Evolutionary conservation across 805 yeast genomes (phyloP).

Genomic region (Suhomyces emberorum): DNA sequence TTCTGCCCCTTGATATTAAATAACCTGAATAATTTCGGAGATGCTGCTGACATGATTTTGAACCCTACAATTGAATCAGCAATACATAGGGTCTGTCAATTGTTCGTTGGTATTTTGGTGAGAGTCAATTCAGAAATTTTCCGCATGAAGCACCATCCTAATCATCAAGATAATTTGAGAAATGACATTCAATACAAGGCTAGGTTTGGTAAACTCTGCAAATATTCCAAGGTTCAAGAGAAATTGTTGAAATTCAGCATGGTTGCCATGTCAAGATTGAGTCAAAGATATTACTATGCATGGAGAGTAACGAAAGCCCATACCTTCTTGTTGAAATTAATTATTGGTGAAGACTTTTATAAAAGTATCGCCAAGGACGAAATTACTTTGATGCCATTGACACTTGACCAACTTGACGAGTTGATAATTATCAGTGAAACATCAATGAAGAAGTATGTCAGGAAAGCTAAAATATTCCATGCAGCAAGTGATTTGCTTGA

Average conservation of each 20-base stretch:
- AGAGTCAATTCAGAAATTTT: constrained; percentile 23
- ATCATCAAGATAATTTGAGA: constrained; percentile 19
- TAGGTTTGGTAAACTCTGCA: constrained; percentile 20
- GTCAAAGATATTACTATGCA: constrained; percentile 61
- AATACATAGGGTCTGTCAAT: constrained; percentile 28
- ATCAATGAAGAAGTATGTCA: constrained; percentile 20
- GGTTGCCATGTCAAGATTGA: constrained; percentile 31
- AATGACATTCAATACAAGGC: constrained; percentile 16
- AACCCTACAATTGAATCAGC: constrained; percentile 34
- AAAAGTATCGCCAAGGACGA: constrained; percentile 5
- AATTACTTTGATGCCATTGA: constrained; percentile 12
- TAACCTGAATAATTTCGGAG: constrained; percentile 33
- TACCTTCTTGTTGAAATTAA: constrained; percentile 34
- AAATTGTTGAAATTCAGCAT: constrained; percentile 17
- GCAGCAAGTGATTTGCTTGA: constrained; percentile 2
- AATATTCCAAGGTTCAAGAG: constrained; percentile 23
- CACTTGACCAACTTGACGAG: constrained; percentile 25
- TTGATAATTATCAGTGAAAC: constrained; percentile 23
- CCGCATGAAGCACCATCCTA: constrained; percentile 14
- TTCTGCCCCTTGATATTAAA: constrained; percentile 29
- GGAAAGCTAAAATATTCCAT: constrained; percentile 8
- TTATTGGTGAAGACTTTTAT: constrained; percentile 29
- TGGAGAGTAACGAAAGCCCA: constrained; percentile 65
- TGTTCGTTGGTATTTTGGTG: constrained; percentile 21
- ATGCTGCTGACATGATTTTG: constrained; percentile 38